Evolutionary conservation across 129 eudicot species (phyloP).

Genomic region (Lactuca sativa): DNA sequence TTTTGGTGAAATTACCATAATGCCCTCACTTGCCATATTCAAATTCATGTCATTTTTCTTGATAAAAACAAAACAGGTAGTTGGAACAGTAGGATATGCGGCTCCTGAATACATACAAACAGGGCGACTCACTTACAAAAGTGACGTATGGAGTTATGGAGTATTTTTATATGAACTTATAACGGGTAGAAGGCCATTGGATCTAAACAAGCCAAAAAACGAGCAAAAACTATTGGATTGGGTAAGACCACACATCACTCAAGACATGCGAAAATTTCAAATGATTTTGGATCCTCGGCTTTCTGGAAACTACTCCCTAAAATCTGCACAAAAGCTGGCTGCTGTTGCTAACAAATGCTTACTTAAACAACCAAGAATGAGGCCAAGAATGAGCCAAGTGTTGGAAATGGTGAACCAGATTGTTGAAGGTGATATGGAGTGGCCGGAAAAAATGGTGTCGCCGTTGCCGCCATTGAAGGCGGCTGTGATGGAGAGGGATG

Average conservation of each 20-base stretch:
- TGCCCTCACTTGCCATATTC: not conserved
- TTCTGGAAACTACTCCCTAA: slow-evolving; percentile 49
- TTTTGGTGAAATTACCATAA: not conserved
- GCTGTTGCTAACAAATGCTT: slow-evolving; percentile 76
- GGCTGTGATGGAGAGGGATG: slow-evolving; percentile 2
- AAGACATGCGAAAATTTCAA: slow-evolving; percentile 56
- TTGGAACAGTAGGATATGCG: slow-evolving; percentile 84
- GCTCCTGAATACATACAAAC: slow-evolving; percentile 88
- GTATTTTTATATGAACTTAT: slow-evolving; percentile 83
- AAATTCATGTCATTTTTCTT: not conserved
- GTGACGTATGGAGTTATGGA: slow-evolving; percentile 89
- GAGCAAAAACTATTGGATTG: slow-evolving; percentile 71
- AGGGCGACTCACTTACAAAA: slow-evolving; percentile 73
- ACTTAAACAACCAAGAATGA: slow-evolving; percentile 51
- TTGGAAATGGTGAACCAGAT: slow-evolving; percentile 53
- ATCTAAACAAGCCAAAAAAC: slow-evolving; percentile 57
- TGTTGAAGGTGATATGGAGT: slow-evolving; percentile 35
- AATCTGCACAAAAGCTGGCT: slow-evolving; percentile 72
- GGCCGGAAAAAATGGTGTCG: slow-evolving; percentile 20
- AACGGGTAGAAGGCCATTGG: slow-evolving; percentile 74
- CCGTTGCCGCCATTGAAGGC: slow-evolving; percentile 20
- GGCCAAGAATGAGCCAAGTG: slow-evolving; percentile 78
- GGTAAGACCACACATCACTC: slow-evolving; percentile 60
- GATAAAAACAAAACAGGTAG: slow-evolving; percentile 47
- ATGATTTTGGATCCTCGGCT: slow-evolving; percentile 69